These are phyloP conservation scores for Mycena sanguinolenta DNA, from an alignment of 768 basidiomycete genomes.

Conservation along the genomic window DNA sequence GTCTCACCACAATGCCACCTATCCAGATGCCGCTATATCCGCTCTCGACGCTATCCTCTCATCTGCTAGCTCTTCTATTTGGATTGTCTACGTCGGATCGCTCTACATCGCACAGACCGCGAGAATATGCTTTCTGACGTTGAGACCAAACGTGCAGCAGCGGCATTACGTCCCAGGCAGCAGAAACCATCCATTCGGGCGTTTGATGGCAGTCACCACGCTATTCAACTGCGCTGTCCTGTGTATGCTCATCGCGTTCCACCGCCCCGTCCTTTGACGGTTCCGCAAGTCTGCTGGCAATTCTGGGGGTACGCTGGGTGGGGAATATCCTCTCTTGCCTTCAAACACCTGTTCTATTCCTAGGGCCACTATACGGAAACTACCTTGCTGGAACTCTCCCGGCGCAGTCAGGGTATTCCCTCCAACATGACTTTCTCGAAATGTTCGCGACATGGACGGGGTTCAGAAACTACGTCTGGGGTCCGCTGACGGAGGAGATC, in stretches of 20 bases:
- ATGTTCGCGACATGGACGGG: constrained; percentile 68
- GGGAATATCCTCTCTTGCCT: constrained; percentile 62
- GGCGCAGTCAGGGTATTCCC: constrained; percentile 65
- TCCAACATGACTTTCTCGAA: constrained; percentile 52
- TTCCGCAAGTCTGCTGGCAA: not conserved
- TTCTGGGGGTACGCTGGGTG: constrained; percentile 17
- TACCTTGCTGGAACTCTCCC: constrained; percentile 65
- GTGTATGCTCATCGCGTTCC: not conserved
- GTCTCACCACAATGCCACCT: constrained; percentile 13
- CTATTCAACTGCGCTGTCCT: constrained; percentile 67
- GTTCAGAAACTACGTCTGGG: constrained; percentile 78
- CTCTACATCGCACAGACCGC: constrained; percentile 81
- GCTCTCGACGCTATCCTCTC: constrained; percentile 53
- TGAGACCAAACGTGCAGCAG: constrained; percentile 37
- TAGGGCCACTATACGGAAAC: constrained; percentile 79
- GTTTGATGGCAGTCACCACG: constrained; percentile 80
- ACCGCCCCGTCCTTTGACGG: not conserved
- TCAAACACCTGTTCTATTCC: constrained; percentile 79
- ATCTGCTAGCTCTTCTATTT: constrained; percentile 70
- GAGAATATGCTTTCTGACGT: constrained; percentile 63
- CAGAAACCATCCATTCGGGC: constrained; percentile 85
- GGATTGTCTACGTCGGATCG: constrained; percentile 84
- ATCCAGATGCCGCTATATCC: constrained; percentile 1
- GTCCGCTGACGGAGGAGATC: constrained; percentile 92
- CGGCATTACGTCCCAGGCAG: constrained; percentile 46